Percentiles rank a stretch among this genome's conserved stretches.
These are phyloP conservation scores for Fusarium torulosum DNA, from an alignment of 2,329 filamentous ascomycete species.

Conservation along the genomic window DNA sequence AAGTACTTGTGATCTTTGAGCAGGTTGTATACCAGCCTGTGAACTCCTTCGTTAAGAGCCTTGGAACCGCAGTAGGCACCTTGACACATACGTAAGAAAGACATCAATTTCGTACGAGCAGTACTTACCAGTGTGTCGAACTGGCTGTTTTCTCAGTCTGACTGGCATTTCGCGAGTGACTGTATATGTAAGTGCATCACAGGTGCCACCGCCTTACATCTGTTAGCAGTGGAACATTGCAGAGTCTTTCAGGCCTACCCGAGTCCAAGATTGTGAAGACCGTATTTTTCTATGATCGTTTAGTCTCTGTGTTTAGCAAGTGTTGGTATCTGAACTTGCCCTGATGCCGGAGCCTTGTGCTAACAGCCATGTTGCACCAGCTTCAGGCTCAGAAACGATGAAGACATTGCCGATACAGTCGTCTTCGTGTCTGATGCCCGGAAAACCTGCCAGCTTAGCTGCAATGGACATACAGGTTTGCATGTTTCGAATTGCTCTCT, in stretches of 20 bases:
- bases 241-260: background rate
- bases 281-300: background rate
- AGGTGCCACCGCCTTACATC: conserved; percentile 2
- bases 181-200: background rate
- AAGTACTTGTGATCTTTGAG: conserved; percentile 3
- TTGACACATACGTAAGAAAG: background rate
- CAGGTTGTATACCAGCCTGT: rapidly evolving
- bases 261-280: conserved; percentile 7
- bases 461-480: conserved; percentile 3
- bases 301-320: background rate
- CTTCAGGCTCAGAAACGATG: conserved; percentile 18
- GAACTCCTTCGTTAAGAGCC: conserved; percentile 4
- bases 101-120: no score
- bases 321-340: background rate
- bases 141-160: background rate
- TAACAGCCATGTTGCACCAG: conserved; percentile 1
- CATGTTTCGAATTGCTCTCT: conserved; percentile 2
- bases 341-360: background rate
- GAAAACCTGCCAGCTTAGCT: background rate
- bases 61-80: conserved; percentile 10
- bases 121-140: background rate
- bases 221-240: background rate
- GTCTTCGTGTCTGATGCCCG: background rate
- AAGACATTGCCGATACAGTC: conserved; percentile 10
- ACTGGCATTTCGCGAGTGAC: background rate